Evolutionary conservation across 257 asterid genomes (phyloP), one percentile per base, ranked within the genome.

Genomic region (Striga asiatica): DNA sequence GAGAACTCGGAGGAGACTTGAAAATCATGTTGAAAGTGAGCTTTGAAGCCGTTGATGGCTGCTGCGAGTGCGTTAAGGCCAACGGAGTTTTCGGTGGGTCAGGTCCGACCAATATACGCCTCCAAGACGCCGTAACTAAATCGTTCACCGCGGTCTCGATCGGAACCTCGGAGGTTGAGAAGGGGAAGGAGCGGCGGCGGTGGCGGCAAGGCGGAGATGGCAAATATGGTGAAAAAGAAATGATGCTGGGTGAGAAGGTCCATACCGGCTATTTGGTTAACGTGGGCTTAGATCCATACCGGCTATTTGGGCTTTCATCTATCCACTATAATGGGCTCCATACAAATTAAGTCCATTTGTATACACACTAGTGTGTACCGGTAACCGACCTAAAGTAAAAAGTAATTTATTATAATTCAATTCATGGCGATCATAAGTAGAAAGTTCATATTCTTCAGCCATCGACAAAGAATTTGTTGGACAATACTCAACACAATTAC

Each of bases 31-130:
- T 75, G 61, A 77, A 19, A 25, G 79, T 73, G 29, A 82, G 75
- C 69, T 80, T 75, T 3, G 83, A 48, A 10, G 78, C 74, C 24
- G 54, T 27, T n/a, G 76, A 62, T n/a, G 86, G 76, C 31, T 70
- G 78, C 20, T 72, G 74, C 54, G 74, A 73, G 50, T 52, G 70
- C 72, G 45, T 24, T 67, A 74, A 82, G 45, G 82, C 54, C 52
- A 82, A 75, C 10, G 92, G 87, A 12, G 82, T 67, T 48, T 68
- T 65, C 31, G 92, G 92, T 11, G 79, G 79, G 32, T 76, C 92
- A 14, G 72, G 28, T 62, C 74, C 63, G 1, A 82, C 84, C 37
- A 55, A 50, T 64, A 68, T 31, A 13, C 62, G 68, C 56, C 67
- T 79, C 88, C 93, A 79, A 13, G 84, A 81, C 50, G 70, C 27